These are phyloP conservation scores for Ophiosphaerella korrae DNA, from an alignment of 2,329 filamentous ascomycete genomes.

Conservation along the genomic window DNA sequence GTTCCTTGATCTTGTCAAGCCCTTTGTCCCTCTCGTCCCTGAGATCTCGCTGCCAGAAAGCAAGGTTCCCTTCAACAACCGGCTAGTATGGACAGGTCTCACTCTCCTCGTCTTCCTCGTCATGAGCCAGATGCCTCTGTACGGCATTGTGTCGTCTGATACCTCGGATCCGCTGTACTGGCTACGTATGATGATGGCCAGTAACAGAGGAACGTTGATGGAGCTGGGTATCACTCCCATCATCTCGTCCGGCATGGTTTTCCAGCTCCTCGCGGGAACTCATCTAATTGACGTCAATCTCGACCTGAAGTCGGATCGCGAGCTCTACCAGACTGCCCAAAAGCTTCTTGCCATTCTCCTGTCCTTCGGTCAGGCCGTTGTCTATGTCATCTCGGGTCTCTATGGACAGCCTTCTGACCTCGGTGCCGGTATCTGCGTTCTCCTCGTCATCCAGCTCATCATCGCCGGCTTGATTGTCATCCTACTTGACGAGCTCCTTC, in stretches of 20 bases:
- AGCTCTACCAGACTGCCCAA: conserved; percentile 99
- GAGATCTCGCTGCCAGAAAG: conserved; percentile 89
- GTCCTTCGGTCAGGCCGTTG: conserved; percentile 94
- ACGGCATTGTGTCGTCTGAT: conserved; percentile 95
- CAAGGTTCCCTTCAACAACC: conserved; percentile 97
- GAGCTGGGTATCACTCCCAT: conserved; percentile 95
- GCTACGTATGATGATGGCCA: conserved; percentile 99
- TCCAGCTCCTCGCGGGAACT: conserved; percentile 98
- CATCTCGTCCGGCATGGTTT: conserved; percentile 99
- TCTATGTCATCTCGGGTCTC: conserved; percentile 92
- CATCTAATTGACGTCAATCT: conserved; percentile 99
- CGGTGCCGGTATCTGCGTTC: conserved; percentile 96
- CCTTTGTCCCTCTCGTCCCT: conserved; percentile 98
- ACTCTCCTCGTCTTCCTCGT: conserved; percentile 98
- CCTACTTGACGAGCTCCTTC: conserved; percentile 96
- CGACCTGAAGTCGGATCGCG: conserved; percentile 98
- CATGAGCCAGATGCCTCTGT: conserved; percentile 97
- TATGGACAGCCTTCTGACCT: conserved; percentile 97
- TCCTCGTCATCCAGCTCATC: conserved; percentile 96
- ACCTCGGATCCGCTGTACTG: conserved; percentile 99
- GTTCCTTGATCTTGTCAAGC: conserved; percentile 99
- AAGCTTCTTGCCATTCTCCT: conserved; percentile 91
- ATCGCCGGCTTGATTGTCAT: conserved; percentile 98
- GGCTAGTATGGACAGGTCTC: conserved; percentile 59
- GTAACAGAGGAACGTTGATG: conserved; percentile 96